phyloP scores from a whole-genome alignment of 768 basidiomycete genomes.

The Pleurotus eryngii region DNA sequence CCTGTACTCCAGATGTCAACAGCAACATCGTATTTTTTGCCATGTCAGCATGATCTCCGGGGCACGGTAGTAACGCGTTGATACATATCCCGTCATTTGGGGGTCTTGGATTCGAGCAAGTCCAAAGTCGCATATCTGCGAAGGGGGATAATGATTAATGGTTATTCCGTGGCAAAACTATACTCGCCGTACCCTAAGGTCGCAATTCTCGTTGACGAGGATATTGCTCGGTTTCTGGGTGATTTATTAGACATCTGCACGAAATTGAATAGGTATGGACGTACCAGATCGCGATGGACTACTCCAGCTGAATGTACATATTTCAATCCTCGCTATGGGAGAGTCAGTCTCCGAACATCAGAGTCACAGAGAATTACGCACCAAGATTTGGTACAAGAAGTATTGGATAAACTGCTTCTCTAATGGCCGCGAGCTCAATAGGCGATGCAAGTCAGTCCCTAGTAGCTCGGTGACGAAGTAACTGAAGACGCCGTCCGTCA shows the following conservation, averaged over 20 bases:
- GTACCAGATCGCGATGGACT: constrained; percentile 91
- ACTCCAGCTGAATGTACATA: constrained; percentile 99
- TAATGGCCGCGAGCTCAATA: constrained; percentile 92
- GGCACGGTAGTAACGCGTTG: constrained; percentile 97
- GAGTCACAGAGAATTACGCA: constrained; percentile 31
- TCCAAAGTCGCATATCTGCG: constrained; percentile 97
- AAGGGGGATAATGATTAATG: constrained; percentile 9
- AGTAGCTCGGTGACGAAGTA: constrained; percentile 99
- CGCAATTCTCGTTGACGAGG: constrained; percentile 99
- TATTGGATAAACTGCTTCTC: constrained; percentile 99
- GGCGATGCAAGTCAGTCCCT: constrained; percentile 95
- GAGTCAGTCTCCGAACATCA: background rate
- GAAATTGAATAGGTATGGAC: constrained; percentile 21
- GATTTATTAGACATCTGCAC: constrained; percentile 2
- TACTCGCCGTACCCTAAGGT: constrained; percentile 72
- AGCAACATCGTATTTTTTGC: constrained; percentile 99
- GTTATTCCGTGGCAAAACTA: background rate
- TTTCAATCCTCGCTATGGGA: constrained; percentile 85
- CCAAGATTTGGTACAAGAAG: constrained; percentile 98
- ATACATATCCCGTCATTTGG: constrained; percentile 99
- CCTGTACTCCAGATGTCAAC: constrained; percentile 99
- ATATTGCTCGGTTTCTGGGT: constrained; percentile 96
- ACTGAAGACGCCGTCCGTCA: constrained; percentile 37
- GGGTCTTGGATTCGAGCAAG: constrained; percentile 98
- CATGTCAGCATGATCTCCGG: constrained; percentile 99